Conservation (phyloP, 441 rosid species). For the Erodium trifolium region DNA sequence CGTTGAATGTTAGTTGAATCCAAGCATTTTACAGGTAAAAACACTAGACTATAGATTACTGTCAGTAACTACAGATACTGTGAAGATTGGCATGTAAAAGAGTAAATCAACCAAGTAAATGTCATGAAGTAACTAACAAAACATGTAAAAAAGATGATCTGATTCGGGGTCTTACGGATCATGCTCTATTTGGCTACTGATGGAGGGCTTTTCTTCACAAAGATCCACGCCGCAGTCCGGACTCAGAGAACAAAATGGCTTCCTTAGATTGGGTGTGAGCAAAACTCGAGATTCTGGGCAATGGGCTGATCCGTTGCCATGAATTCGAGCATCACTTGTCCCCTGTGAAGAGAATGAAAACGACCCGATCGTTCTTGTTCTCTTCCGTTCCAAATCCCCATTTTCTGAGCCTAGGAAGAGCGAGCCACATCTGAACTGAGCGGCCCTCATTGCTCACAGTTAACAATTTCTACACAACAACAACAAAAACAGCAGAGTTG, state of each 20-base stretch:
- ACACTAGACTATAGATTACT: too few species aligned
- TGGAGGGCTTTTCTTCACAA: conserved; percentile 27
- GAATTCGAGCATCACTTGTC: conserved; percentile 15
- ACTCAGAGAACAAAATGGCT: conserved; percentile 24
- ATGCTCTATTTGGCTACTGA: conserved; percentile 23
- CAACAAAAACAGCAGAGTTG: neutral
- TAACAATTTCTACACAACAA: neutral
- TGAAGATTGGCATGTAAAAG: too few species aligned
- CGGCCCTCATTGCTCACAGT: neutral
- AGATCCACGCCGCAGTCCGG: conserved; percentile 40
- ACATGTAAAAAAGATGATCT: conserved; percentile 11
- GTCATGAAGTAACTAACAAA: neutral
- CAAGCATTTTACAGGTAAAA: too few species aligned
- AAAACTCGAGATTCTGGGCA: conserved; percentile 21
- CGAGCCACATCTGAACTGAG: neutral
- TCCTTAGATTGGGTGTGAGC: conserved; percentile 30
- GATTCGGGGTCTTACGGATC: conserved; percentile 37
- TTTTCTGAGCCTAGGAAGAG: neutral
- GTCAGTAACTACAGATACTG: too few species aligned
- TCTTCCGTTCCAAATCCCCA: neutral
- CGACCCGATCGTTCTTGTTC: conserved; percentile 13
- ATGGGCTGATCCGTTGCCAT: conserved; percentile 17
- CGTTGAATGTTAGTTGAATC: neutral
- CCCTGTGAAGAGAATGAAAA: conserved; percentile 14
- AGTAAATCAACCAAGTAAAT: neutral